These are phyloP conservation scores for Pelargonium nanum DNA, from an alignment of 345 rosid genomes.

Conservation along the genomic window DNA sequence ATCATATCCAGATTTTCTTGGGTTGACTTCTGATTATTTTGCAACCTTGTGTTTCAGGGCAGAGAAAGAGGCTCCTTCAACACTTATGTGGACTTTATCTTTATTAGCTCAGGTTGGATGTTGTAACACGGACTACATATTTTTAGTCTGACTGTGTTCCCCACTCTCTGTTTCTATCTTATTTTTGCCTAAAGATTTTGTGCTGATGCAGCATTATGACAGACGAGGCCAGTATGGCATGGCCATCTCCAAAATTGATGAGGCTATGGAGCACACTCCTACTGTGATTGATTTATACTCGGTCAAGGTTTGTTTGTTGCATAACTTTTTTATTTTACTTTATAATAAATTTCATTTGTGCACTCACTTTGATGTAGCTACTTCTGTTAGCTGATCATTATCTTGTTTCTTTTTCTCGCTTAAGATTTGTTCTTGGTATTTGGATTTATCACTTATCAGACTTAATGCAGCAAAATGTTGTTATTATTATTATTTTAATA, in stretches of 20 bases:
- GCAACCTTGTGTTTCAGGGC: conserved; percentile 38
- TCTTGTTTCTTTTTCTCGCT: no score
- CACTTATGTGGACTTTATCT: conserved; percentile 85
- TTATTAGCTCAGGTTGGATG: conserved; percentile 83
- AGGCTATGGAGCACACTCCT: conserved; percentile 91
- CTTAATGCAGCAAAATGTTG: no score
- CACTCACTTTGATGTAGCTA: no score
- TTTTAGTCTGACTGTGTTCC: no score
- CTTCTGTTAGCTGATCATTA: no score
- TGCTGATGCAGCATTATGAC: conserved; percentile 81
- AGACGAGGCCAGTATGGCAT: conserved; percentile 69
- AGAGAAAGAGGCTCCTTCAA: conserved; percentile 87
- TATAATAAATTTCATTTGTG: no score
- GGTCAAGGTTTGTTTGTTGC: conserved; percentile 57
- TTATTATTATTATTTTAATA: no score
- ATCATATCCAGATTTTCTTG: not conserved
- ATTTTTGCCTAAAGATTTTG: conserved; percentile 10
- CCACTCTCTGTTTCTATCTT: conserved; percentile 7
- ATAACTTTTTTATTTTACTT: no score
- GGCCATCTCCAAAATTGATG: conserved; percentile 75
- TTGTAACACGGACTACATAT: no score
- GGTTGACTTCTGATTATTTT: conserved; percentile 6
- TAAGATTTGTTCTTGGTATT: no score
- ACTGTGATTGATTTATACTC: conserved; percentile 94
- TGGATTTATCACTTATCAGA: no score